A percentile compares a stretch with the other conserved stretches of the same genome.
Evolutionary conservation across 306 rosid species (phyloP).

Genomic region (Hylodesmum podocarpum): DNA sequence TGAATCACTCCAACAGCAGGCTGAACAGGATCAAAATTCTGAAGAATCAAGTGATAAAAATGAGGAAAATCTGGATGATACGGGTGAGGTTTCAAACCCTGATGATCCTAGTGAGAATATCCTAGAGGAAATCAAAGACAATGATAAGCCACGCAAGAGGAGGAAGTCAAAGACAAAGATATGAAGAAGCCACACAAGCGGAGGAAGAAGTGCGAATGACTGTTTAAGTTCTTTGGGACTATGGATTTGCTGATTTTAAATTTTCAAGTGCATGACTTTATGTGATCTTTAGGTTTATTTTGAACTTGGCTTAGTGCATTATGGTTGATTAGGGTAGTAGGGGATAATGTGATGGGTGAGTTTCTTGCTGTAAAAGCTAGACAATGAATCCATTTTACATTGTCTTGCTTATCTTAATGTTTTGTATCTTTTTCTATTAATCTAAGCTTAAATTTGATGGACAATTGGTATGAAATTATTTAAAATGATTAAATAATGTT

Average conservation of each 20-base stretch:
- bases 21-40: constrained; percentile 35
- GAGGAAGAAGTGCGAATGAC: too few species aligned
- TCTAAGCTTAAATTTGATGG: background rate
- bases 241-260: background rate
- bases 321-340: background rate
- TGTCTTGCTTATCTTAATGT: background rate
- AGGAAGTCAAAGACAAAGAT: constrained; percentile 31
- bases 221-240: too few species aligned
- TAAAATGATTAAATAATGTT: background rate
- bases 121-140: constrained; percentile 31
- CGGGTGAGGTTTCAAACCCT: constrained; percentile 6
- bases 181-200: constrained; percentile 27
- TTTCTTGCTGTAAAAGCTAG: too few species aligned
- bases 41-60: constrained; percentile 34
- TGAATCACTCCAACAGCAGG: constrained; percentile 51
- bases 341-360: background rate
- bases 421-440: background rate
- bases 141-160: constrained; percentile 27
- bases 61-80: constrained; percentile 17
- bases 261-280: background rate
- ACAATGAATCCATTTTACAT: background rate
- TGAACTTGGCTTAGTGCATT: background rate
- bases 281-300: background rate
- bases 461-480: background rate
- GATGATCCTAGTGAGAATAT: constrained; percentile 26